These are phyloP conservation scores for Xylariaceae sp. DNA, from an alignment of 2,329 filamentous ascomycete species.

Conservation along the genomic window DNA sequence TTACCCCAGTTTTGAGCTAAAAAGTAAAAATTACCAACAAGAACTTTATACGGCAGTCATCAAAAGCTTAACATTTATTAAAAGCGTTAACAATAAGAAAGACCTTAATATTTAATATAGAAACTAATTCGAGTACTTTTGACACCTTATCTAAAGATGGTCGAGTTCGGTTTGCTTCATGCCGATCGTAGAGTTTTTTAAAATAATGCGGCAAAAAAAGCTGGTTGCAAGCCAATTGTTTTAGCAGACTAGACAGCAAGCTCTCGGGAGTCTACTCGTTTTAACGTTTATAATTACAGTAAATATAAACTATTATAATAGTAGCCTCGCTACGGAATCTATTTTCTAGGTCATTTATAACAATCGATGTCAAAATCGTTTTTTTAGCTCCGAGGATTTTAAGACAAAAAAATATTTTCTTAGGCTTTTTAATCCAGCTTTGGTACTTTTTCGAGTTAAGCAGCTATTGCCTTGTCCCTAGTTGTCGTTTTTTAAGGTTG, in stretches of 20 bases:
- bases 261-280: constrained; percentile 35
- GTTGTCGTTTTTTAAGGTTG: constrained; percentile 34
- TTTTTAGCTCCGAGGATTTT: constrained; percentile 50
- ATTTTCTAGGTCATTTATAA: constrained; percentile 39
- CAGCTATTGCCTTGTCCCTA: constrained; percentile 33
- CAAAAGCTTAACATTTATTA: constrained; percentile 2
- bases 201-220: constrained; percentile 28
- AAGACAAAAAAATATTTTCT: constrained; percentile 42
- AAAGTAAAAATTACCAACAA: constrained; percentile 1
- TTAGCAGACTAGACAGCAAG: constrained; percentile 36
- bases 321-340: constrained; percentile 15
- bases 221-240: constrained; percentile 33
- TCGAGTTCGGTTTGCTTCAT: not conserved
- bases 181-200: constrained; percentile 25
- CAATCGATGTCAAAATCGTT: constrained; percentile 42
- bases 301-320: constrained; percentile 42
- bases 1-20: not conserved
- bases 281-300: constrained; percentile 41
- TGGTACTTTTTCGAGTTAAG: constrained; percentile 13
- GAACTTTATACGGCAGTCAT: not conserved
- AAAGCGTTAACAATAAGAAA: constrained; percentile 11
- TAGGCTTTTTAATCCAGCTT: constrained; percentile 8
- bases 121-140: not conserved
- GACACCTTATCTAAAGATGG: constrained; percentile 2
- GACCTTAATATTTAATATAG: not conserved